Evolutionary conservation across 108 stramenopile species (phyloP).

Genomic region (Fistulifera solaris): DNA sequence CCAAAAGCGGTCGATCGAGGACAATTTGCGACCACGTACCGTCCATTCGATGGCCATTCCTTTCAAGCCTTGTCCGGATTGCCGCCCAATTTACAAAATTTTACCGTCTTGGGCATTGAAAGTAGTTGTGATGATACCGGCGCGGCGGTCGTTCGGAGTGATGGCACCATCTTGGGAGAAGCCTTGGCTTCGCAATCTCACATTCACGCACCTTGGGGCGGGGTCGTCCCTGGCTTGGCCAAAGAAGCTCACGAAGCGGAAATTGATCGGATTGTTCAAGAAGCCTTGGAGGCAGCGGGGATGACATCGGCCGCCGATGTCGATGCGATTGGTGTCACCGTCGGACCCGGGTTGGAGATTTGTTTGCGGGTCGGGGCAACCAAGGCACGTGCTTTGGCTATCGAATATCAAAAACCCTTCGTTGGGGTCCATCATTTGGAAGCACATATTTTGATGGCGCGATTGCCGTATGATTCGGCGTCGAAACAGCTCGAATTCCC

Average conservation of each 20-base stretch:
- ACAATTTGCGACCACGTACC: constrained; percentile 49
- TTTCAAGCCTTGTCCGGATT: constrained; percentile 67
- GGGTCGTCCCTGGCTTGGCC: constrained; percentile 91
- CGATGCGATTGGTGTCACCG: constrained; percentile 96
- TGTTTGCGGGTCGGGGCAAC: constrained; percentile 92
- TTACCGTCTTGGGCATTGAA: constrained; percentile 93
- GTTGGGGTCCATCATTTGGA: constrained; percentile 94
- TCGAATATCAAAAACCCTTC: constrained; percentile 78
- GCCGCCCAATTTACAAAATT: constrained; percentile 37
- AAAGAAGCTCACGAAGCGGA: constrained; percentile 74
- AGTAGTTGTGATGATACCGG: constrained; percentile 94
- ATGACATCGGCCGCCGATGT: constrained; percentile 64
- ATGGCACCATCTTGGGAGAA: constrained; percentile 90
- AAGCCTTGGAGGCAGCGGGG: constrained; percentile 66
- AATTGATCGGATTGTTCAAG: constrained; percentile 76
- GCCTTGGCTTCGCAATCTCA: constrained; percentile 83
- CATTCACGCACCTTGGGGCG: constrained; percentile 94
- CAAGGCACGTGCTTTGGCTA: constrained; percentile 74
- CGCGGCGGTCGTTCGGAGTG: constrained; percentile 87
- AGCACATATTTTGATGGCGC: constrained; percentile 93
- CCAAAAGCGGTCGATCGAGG: constrained; percentile 85
- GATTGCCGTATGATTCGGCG: constrained; percentile 43
- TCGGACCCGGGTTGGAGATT: constrained; percentile 95
- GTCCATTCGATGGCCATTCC: constrained; percentile 47
- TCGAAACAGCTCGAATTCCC: constrained; percentile 63